phyloP scores from a whole-genome alignment of 345 rosid genomes.

The Populus ilicifolia region DNA sequence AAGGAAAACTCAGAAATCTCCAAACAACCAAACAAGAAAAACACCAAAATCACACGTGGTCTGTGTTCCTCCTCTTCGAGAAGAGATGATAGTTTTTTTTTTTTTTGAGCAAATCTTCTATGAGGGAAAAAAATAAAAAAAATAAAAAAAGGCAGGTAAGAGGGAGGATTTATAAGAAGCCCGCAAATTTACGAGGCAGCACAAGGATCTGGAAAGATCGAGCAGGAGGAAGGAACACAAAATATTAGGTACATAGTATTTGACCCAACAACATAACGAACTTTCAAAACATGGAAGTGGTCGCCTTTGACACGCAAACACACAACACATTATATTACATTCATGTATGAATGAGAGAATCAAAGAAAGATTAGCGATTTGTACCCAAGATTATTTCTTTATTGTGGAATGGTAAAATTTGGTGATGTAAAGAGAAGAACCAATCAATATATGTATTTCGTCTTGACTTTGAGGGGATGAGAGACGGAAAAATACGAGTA shows the following conservation, averaged over 20 bases:
- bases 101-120: neutral
- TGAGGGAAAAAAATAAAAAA: neutral
- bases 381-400: neutral
- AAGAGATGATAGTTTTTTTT: neutral
- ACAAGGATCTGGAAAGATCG: conserved; percentile 25
- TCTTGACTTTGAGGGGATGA: neutral
- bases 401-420: neutral
- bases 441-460: neutral
- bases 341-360: neutral
- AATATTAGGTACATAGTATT: neutral
- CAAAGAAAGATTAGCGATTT: neutral
- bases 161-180: neutral
- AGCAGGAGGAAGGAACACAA: neutral
- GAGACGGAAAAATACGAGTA: neutral
- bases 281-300: neutral
- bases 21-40: neutral
- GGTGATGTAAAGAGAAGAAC: neutral
- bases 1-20: neutral
- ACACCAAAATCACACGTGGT: neutral
- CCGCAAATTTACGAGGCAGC: neutral
- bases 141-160: neutral
- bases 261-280: neutral
- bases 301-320: conserved; percentile 8
- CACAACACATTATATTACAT: neutral
- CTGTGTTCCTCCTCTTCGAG: neutral